Base-by-base conservation (phyloP, 2,329 filamentous ascomycete species). In the Diaporthe helianthi region DNA sequence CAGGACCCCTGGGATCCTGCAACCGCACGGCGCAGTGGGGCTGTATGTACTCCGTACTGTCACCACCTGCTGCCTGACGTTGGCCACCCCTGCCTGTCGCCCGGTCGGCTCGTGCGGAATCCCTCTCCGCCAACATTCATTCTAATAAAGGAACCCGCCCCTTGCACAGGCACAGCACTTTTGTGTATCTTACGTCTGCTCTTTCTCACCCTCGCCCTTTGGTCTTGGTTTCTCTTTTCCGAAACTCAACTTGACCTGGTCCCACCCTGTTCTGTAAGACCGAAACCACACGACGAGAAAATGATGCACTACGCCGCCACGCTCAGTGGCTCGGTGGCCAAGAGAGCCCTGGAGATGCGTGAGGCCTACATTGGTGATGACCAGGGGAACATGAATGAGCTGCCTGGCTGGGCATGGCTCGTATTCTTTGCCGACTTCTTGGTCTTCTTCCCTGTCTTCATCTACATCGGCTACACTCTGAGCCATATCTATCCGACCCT, bases 401-500 rank as follows among this genome's bases (percentile, higher is more conserved):
- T 80, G 66, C 82, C 81, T 22, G 71, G 73, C n/a, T 84, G 82
- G 82, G 76, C 80, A n/a, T 76, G 72, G 71, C 72, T 76, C 49
- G 71, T 87, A 68, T 58, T 83, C 55, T 67, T 83, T 22, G 65
- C 79, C 64, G 78, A 85, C 72, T 65, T 82, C 53, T 33, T 86
- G 41, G 61, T 86, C 70, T 82, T 87, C 72, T 65, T 85, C 13
- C 85, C 85, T 44, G 24, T 82, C 31, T 70, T 83, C 44, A 8
- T 85, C 65, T 73, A 83, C 52, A 73, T 83, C 71, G 74, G 77
- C 67, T 89, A 89, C 79, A 85, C 85, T 12, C 76, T 89, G 61
- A 76, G 80, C 65, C 78, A 79, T 68, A 76, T 89, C 74, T 86
- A 84, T 75, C 83, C 86, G 53, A 82, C 84, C 67, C 82, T 89